These are phyloP conservation scores for Atkinsonella hypoxylon DNA, from an alignment of 2,329 filamentous ascomycete genomes.

Conservation along the genomic window DNA sequence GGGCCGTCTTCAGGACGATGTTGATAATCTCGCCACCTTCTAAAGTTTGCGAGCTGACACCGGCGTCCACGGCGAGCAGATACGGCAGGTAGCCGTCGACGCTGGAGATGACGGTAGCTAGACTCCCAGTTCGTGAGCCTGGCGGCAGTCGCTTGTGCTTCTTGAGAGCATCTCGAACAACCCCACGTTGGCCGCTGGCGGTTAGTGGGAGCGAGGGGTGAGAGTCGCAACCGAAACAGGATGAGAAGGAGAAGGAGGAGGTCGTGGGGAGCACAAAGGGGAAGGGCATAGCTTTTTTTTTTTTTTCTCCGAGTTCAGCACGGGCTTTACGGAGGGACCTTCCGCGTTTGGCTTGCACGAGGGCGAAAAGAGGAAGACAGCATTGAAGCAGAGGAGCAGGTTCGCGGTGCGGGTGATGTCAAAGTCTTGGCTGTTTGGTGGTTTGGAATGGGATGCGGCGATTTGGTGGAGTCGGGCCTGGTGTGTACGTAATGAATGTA, in stretches of 20 bases:
- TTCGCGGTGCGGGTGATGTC: background rate
- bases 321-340: background rate
- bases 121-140: slow-evolving; percentile 54
- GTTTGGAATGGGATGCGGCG: background rate
- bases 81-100: slow-evolving; percentile 75
- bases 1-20: slow-evolving; percentile 47
- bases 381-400: background rate
- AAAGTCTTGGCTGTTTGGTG: background rate
- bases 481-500: too few species aligned
- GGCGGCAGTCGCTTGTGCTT: slow-evolving; percentile 77
- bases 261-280: slow-evolving; percentile 83
- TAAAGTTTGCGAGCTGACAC: slow-evolving; percentile 40
- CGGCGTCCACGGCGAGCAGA: slow-evolving; percentile 63
- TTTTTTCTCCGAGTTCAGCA: slow-evolving; percentile 10
- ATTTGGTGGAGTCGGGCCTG: background rate
- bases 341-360: background rate
- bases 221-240: slow-evolving; percentile 63
- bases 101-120: slow-evolving; percentile 56
- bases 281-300: slow-evolving; percentile 58
- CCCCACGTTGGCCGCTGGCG: slow-evolving; percentile 71
- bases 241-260: slow-evolving; percentile 71
- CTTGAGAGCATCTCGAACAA: slow-evolving; percentile 76
- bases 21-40: slow-evolving; percentile 49
- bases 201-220: slow-evolving; percentile 81
- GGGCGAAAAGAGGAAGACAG: background rate